phyloP scores from a whole-genome alignment of 768 basidiomycete genomes.

The Pilatotrama ljubarskyi region DNA sequence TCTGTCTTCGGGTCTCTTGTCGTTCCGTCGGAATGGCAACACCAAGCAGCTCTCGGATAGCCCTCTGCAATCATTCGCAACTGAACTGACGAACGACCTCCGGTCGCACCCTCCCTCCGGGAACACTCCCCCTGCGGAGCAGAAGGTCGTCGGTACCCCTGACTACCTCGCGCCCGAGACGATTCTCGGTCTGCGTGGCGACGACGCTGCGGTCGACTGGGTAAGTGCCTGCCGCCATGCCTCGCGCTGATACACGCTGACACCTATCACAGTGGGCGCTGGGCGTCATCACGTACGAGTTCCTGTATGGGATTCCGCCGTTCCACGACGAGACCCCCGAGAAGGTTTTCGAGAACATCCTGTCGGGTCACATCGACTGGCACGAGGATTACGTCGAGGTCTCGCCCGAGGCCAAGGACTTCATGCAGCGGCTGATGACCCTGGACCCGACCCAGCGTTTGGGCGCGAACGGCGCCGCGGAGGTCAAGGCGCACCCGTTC shows the following conservation, averaged over 20 bases:
- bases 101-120: constrained; percentile 73
- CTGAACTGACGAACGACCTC: constrained; percentile 79
- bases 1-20: constrained; percentile 51
- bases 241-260: constrained; percentile 20
- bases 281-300: constrained; percentile 97
- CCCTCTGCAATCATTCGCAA: constrained; percentile 84
- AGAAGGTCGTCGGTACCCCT: constrained; percentile 96
- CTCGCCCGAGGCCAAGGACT: constrained; percentile 83
- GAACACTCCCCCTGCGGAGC: constrained; percentile 76
- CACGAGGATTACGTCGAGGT: constrained; percentile 91
- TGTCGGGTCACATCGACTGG: constrained; percentile 94
- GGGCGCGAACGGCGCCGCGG: constrained; percentile 84
- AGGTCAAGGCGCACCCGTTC: constrained; percentile 92
- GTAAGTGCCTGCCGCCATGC: constrained; percentile 46
- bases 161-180: constrained; percentile 97
- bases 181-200: constrained; percentile 91
- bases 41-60: constrained; percentile 57
- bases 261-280: constrained; percentile 81
- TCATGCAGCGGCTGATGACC: constrained; percentile 85
- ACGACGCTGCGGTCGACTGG: constrained; percentile 97
- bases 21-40: constrained; percentile 42
- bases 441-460: constrained; percentile 78
- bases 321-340: constrained; percentile 98
- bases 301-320: constrained; percentile 93
- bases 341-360: constrained; percentile 97